Conservation (phyloP, 1,284 basidiomycete species). For the Ceratobasidium sp. region DNA sequence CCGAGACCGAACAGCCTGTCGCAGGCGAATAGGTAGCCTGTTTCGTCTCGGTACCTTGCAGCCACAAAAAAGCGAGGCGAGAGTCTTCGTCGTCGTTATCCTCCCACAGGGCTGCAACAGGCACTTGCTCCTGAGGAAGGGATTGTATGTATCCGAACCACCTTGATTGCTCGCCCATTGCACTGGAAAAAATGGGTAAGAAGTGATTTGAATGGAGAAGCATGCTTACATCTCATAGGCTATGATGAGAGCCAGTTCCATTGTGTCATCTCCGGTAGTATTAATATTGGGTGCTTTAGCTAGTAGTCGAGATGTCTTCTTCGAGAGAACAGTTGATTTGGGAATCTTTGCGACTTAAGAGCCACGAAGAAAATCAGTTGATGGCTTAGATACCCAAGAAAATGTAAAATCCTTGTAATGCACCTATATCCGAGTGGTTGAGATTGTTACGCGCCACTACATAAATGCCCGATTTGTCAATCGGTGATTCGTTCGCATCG, state of each 20-base stretch:
- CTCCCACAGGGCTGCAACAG: slow-evolving; percentile 75
- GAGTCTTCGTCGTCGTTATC: slow-evolving; percentile 42
- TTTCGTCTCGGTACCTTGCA: slow-evolving; percentile 60
- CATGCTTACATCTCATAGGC: slow-evolving; percentile 68
- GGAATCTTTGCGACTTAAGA: slow-evolving; percentile 72
- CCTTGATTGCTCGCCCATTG: slow-evolving; percentile 58
- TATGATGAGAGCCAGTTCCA: slow-evolving; percentile 69
- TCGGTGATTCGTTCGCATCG: neutral
- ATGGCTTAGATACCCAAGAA: neutral
- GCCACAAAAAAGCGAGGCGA: slow-evolving; percentile 53
- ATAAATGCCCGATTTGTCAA: slow-evolving; percentile 14
- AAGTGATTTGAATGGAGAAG: slow-evolving; percentile 28
- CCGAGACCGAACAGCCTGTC: slow-evolving; percentile 11
- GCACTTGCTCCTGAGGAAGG: slow-evolving; percentile 63
- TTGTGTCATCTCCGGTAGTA: slow-evolving; percentile 67
- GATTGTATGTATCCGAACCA: slow-evolving; percentile 77
- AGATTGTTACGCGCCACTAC: slow-evolving; percentile 18
- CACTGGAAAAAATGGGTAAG: neutral
- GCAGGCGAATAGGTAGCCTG: slow-evolving; percentile 18
- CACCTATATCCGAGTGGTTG: slow-evolving; percentile 22
- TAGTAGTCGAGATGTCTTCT: slow-evolving; percentile 63
- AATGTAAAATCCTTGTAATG: neutral
- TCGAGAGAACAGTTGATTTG: slow-evolving; percentile 70
- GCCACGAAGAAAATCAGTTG: neutral
- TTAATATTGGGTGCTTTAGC: slow-evolving; percentile 57